phyloP scores from a whole-genome alignment of 192 early-diverging fungal species.

The Paraglomus occultum region DNA sequence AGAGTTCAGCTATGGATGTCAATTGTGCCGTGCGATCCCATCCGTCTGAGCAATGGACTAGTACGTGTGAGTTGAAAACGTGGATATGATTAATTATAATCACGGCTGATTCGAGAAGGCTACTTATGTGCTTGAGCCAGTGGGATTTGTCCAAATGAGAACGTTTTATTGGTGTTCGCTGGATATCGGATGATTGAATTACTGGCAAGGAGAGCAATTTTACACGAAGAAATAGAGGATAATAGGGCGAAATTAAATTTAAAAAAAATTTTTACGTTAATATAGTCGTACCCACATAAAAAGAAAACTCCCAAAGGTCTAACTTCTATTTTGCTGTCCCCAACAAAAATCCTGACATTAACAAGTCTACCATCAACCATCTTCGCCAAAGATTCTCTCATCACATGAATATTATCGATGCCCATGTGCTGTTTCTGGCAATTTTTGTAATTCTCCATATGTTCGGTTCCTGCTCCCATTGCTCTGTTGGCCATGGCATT shows the following conservation, averaged over 20 bases:
- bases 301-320: not conserved
- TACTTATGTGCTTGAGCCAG: constrained; percentile 87
- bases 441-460: constrained; percentile 87
- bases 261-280: not conserved
- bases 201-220: constrained; percentile 34
- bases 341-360: not conserved
- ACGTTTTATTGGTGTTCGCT: constrained; percentile 48
- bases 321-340: not conserved
- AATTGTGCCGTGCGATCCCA: constrained; percentile 99
- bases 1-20: constrained; percentile 82
- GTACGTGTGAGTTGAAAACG: constrained; percentile 71
- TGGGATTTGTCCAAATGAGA: constrained; percentile 64
- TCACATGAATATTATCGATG: constrained; percentile 98
- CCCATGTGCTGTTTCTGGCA: constrained; percentile 86
- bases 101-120: constrained; percentile 75
- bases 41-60: constrained; percentile 98
- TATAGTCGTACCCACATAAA: not conserved
- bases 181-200: constrained; percentile 48
- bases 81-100: constrained; percentile 82
- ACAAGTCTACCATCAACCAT: constrained; percentile 73
- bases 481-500: constrained; percentile 93
- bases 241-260: constrained; percentile 5
- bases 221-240: not conserved
- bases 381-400: constrained; percentile 84
- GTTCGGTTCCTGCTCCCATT: constrained; percentile 93